Evolutionary conservation across 202 grass and related monocot genomes (phyloP).

Genomic region (Eragrostis tef): DNA sequence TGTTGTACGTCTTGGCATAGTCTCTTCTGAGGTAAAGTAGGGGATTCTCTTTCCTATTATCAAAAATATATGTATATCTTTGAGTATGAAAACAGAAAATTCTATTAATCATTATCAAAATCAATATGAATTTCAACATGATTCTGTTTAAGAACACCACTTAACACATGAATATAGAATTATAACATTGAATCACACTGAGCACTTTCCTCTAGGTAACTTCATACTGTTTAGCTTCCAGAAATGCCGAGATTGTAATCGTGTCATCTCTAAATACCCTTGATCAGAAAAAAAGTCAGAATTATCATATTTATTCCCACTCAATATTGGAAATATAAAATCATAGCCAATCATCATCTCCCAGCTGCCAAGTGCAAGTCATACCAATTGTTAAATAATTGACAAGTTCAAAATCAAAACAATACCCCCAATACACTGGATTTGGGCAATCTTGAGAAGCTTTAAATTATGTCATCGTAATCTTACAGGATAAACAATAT

Average conservation of each 20-base stretch:
- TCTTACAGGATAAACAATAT: conserved; percentile 44
- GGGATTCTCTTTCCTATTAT: not conserved
- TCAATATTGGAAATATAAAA: not conserved
- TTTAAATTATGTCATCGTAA: conserved; percentile 5
- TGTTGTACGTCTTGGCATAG: too few species aligned
- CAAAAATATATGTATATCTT: not conserved
- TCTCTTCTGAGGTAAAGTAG: too few species aligned
- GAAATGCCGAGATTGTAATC: not conserved
- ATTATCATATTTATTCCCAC: not conserved
- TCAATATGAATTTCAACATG: not conserved
- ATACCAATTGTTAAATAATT: not conserved
- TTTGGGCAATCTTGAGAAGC: conserved; percentile 1
- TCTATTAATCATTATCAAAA: not conserved
- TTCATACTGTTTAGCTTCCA: not conserved
- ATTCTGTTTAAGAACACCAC: too few species aligned
- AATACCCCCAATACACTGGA: conserved; percentile 19
- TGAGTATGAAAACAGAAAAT: not conserved
- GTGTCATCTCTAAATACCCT: too few species aligned
- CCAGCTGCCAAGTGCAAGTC: not conserved
- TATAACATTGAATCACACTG: not conserved
- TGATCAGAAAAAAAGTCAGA: not conserved
- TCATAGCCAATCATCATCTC: not conserved
- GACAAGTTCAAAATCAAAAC: not conserved
- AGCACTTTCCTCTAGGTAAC: not conserved
- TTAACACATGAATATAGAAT: too few species aligned